Base-by-base conservation (phyloP, 495 filamentous ascomycete genomes). In the Glutinoglossum americanum region DNA sequence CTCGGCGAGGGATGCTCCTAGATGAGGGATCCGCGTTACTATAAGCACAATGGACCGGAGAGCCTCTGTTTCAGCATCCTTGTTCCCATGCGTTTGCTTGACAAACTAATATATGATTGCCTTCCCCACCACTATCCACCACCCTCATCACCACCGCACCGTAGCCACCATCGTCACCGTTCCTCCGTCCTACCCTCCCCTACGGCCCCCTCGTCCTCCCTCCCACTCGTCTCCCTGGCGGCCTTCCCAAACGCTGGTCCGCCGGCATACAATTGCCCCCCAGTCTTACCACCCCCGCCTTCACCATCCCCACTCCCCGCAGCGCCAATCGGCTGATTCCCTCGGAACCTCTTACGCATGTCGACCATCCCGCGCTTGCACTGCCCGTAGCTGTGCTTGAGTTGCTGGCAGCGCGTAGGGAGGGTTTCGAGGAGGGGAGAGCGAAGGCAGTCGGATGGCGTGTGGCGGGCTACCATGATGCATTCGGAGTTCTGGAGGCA, bases 331-430 rank as follows among this genome's bases (percentile, higher is more conserved):
- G 92, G 89, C 62, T 85, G 77, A 71, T 98, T 97, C n/a, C 92
- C 93, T 47, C 93, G 78, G 72, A 98, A 97, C 25, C 93, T 83
- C 70, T 98, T 98, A 65, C 93, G 84, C 93, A 98, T 98, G 71
- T 98, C 92, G 64, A 97, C 79, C 81, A 93, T 80, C 54, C 93
- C 92, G 57, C 89, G 84, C 65, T 94, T 93, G 80, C 92, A 98
- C 66, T 96, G 83, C 66, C 83, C 82, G 65, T 92, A 95, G 30
- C 87, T 89, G 67, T 84, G 87, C 68, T 87, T 84, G 57, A 98
- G 75, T 67, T 95, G 93, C 68, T 93, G 92, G 68, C 92, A 98
- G 70, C 80, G 80, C 33, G 76, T 81, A 17, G 92, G 92, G 17
- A 97, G 77, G 11, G 80, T 79, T 30, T 92, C 81, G 64, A 74